Evolutionary conservation across 257 asterid genomes (phyloP), one percentile per base, ranked within the genome.

Genomic region (Thymus mandschuricus): DNA sequence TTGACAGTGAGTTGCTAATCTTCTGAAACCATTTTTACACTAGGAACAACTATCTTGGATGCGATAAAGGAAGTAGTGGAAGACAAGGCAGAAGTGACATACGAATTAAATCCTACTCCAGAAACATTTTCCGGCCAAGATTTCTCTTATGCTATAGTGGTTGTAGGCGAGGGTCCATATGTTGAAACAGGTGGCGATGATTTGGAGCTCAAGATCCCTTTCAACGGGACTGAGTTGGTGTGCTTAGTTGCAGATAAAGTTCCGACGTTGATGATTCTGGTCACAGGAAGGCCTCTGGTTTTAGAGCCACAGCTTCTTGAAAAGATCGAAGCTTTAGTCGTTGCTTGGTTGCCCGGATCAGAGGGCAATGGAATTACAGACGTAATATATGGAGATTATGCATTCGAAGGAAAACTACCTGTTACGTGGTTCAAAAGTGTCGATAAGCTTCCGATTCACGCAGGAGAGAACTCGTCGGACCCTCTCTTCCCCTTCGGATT

Each of bases 291-390:
- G 78, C 98, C 97, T 69, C 60, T 92, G 81, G 83, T 81, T 44
- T 34, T 92, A 52, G 96, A 88, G 76, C 85, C 94, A 50, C 40
- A 44, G 10, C 80, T 88, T 61, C 54, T 87, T 66, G 91, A 85
- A 66, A 90, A 86, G 71, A 68, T 86, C 0, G 95, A 88, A 0
- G 92, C 84, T 3, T 64, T 92, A 0, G 83, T 88, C 8, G 90
- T 82, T 66, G 98, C 96, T 43, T 92, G 98, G 98, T 54, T 92
- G 75, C 98, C 97, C 1, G 98, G 98, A 49, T 82, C 89, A 1
- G 96, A 92, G 79, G 97, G 97, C 30, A 69, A 72, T 11, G 98
- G 98, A 68, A 87, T 92, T 34, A 77, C 95, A 7, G 98, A 90
- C 60, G 92, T 86, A 27, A 76, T 90, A 9, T 92, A 86, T 2